Evolutionary conservation across 225 moss, liverwort and hornwort genomes (phyloP), one percentile per base, ranked within the genome.

Genomic region (Antitrichia curtipendula): DNA sequence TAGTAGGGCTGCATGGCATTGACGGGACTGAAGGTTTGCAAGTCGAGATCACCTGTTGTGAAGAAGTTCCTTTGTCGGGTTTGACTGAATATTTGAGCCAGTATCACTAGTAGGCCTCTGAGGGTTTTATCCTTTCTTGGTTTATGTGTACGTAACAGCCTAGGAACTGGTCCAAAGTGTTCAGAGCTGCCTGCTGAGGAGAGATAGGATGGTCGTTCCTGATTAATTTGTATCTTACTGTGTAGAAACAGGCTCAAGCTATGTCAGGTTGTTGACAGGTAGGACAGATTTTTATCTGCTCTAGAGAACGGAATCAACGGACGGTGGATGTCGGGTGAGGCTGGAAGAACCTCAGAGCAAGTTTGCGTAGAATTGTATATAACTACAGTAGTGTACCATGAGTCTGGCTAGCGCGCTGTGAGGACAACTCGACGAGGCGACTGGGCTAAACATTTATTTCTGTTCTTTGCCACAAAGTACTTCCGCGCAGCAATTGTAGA

Each of bases 301-400:
- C 43, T 88, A 70, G 88, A 78, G 87, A 82, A 71, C 28, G 90
- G 69, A 78, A 64, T 23, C 89, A 88, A 85, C 40, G 86, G 63
- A 83, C 29, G 74, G 87, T 89, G 92, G 86, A 87, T 80, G 82
- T 84, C 27, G 83, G 75, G 65, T 64, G 90, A 85, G 88, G 80
- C 91, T 78, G 88, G 84, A 89, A 81, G 89, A 86, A 87, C 66
- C 76, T 65, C 89, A 60, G 77, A 88, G 90, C 90, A 89, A 78
- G 85, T 88, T 85, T 84, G 89, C 88, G 75, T 88, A 88, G 91
- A 92, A 56, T 85, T 94, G 94, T 94, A 94, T 83, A 94, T 93
- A 94, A 58, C 92, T 93, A 87, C 91, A 69, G 49, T 88, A 84
- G 84, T 94, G 94, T 94, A 94, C 89, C 92, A 94, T 94, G 90